Conservation (phyloP, 352 stramenopile genomes). For the Aphanomyces stellatus region DNA sequence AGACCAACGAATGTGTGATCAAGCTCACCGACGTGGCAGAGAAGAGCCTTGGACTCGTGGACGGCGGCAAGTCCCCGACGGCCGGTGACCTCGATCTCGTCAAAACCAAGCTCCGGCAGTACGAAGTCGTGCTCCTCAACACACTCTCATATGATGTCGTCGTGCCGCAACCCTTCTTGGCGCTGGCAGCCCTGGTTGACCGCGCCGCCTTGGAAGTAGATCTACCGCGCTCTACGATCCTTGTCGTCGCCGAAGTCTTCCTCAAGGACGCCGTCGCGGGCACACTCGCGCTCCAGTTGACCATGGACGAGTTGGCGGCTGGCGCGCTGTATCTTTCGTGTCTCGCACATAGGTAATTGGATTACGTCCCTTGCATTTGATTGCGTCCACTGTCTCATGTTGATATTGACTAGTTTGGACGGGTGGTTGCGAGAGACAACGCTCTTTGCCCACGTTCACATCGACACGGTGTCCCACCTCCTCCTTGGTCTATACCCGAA, state of each 20-base stretch:
- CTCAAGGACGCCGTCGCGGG: slow-evolving; percentile 49
- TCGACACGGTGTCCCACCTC: too few species aligned
- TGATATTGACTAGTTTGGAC: too few species aligned
- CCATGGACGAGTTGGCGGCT: slow-evolving; percentile 33
- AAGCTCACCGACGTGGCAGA: slow-evolving; percentile 73
- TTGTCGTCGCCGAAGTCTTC: slow-evolving; percentile 42
- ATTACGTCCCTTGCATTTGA: too few species aligned
- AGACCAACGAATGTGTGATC: slow-evolving; percentile 69
- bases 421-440: background rate
- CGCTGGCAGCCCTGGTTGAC: slow-evolving; percentile 38
- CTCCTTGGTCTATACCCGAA: too few species aligned
- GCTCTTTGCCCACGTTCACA: background rate
- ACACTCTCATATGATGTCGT: slow-evolving; percentile 65
- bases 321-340: slow-evolving; percentile 65
- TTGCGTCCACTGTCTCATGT: too few species aligned
- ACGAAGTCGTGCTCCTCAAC: slow-evolving; percentile 64
- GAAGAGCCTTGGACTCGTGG: slow-evolving; percentile 54
- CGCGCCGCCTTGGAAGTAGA: slow-evolving; percentile 24
- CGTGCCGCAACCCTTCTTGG: slow-evolving; percentile 52
- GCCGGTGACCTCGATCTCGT: slow-evolving; percentile 61
- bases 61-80: slow-evolving; percentile 54
- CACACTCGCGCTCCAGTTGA: slow-evolving; percentile 8
- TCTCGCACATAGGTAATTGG: slow-evolving; percentile 41
- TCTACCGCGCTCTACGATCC: slow-evolving; percentile 38
- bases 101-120: slow-evolving; percentile 47